These are phyloP conservation scores for Thielaviopsis populi DNA, from an alignment of 2,329 filamentous ascomycete genomes.

Conservation along the genomic window DNA sequence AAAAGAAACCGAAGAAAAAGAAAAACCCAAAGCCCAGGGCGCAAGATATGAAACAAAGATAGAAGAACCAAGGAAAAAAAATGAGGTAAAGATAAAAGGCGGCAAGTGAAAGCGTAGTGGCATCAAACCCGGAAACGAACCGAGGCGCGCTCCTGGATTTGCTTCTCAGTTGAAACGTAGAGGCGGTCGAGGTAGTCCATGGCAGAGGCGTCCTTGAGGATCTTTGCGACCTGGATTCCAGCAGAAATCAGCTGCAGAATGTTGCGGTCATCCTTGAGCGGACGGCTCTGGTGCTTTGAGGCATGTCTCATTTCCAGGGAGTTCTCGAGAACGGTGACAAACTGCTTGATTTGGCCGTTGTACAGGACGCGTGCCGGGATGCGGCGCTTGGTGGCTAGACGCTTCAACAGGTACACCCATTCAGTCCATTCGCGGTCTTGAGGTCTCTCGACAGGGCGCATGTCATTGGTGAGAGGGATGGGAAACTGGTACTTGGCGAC, in stretches of 20 bases:
- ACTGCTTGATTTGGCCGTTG: conserved; percentile 81
- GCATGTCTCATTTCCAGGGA: conserved; percentile 78
- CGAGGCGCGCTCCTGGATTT: conserved; percentile 53
- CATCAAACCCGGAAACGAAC: conserved; percentile 28
- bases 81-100: conserved; percentile 4
- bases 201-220: conserved; percentile 66
- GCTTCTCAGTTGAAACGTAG: conserved; percentile 67
- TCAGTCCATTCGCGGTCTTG: conserved; percentile 80
- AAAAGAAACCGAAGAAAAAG: conserved; percentile 12
- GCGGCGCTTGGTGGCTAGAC: conserved; percentile 69
- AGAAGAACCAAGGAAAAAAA: conserved; percentile 4
- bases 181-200: conserved; percentile 71
- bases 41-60: not conserved
- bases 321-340: conserved; percentile 78
- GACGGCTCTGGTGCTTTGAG: conserved; percentile 67
- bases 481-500: conserved; percentile 85
- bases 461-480: conserved; percentile 68
- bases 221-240: conserved; percentile 75
- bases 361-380: conserved; percentile 74
- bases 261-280: conserved; percentile 76
- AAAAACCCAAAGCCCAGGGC: not conserved
- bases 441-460: conserved; percentile 58
- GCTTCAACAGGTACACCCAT: conserved; percentile 78
- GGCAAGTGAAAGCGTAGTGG: not conserved
- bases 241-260: conserved; percentile 78